These are phyloP conservation scores for Balakata baccata DNA, from an alignment of 345 rosid genomes.

Conservation along the genomic window DNA sequence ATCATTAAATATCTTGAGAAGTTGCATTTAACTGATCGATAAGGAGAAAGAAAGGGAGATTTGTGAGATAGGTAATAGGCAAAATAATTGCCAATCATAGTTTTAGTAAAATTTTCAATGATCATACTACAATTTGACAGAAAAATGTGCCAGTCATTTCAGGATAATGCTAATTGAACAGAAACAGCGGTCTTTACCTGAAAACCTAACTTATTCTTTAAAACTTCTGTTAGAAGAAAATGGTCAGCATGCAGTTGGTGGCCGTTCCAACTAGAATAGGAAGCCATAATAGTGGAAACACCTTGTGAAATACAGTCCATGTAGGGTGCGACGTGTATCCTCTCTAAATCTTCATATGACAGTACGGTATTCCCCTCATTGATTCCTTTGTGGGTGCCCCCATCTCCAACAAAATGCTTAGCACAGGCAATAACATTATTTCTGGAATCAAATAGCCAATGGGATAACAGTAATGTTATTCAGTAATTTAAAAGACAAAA, in stretches of 20 bases:
- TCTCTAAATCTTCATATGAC: constrained; percentile 60
- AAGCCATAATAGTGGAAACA: constrained; percentile 80
- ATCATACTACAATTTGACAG: neutral
- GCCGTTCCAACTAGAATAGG: constrained; percentile 87
- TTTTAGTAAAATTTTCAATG: neutral
- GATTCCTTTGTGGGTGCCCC: constrained; percentile 67
- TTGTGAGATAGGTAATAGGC: neutral
- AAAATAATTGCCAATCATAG: neutral
- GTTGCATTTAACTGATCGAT: neutral
- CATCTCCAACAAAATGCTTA: constrained; percentile 96
- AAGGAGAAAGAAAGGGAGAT: neutral
- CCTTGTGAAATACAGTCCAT: constrained; percentile 69
- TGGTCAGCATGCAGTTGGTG: constrained; percentile 56
- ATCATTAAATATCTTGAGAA: neutral
- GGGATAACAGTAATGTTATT: neutral
- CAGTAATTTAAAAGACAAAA: constrained; percentile 1
- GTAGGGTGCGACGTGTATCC: constrained; percentile 70
- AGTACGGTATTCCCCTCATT: constrained; percentile 72
- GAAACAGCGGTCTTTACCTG: constrained; percentile 42
- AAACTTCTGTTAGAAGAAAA: constrained; percentile 68
- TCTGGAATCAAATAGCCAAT: constrained; percentile 38
- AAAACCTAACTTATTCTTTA: constrained; percentile 72
- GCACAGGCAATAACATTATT: constrained; percentile 79
- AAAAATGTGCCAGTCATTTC: neutral
- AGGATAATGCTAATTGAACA: constrained; percentile 2